Conservation (phyloP, 202 grass and related monocot genomes). For the Carex arenaria region DNA sequence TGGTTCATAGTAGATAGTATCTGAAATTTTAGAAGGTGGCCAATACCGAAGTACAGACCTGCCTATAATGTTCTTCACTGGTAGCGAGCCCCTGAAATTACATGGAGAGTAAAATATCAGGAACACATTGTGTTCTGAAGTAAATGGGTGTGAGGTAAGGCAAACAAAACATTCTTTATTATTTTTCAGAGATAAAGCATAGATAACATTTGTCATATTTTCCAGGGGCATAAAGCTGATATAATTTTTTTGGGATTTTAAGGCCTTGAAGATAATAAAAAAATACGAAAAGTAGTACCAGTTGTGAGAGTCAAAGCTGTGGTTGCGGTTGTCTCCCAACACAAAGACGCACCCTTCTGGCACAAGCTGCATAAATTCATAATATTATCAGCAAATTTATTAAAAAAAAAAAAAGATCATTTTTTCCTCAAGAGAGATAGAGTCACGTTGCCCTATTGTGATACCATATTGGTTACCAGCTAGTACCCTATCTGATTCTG, state of each 20-base stretch:
- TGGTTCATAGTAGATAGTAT: conserved; percentile 70
- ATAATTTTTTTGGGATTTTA: neutral
- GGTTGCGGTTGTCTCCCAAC: conserved; percentile 86
- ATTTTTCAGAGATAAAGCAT: neutral
- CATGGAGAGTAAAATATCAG: conserved; percentile 3
- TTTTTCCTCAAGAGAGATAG: neutral
- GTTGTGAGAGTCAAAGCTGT: conserved; percentile 96
- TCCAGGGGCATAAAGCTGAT: neutral
- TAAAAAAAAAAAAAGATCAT: neutral
- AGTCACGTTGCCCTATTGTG: neutral
- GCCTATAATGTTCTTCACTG: conserved; percentile 87
- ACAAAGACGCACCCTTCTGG: conserved; percentile 90
- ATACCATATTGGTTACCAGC: neutral
- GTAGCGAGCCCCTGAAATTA: conserved; percentile 73
- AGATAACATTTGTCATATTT: neutral
- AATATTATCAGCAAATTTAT: conserved; percentile 16
- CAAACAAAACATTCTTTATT: conserved; percentile 1
- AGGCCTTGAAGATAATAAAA: neutral
- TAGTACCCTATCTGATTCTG: neutral
- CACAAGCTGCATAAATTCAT: conserved; percentile 42
- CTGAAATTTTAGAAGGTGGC: conserved; percentile 86
- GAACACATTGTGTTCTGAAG: neutral
- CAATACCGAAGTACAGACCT: conserved; percentile 91
- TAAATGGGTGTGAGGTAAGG: neutral
- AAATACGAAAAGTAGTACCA: conserved; percentile 41